These are phyloP conservation scores for Pseudonitzschia delicatissima DNA, from an alignment of 108 stramenopile species.

Conservation along the genomic window DNA sequence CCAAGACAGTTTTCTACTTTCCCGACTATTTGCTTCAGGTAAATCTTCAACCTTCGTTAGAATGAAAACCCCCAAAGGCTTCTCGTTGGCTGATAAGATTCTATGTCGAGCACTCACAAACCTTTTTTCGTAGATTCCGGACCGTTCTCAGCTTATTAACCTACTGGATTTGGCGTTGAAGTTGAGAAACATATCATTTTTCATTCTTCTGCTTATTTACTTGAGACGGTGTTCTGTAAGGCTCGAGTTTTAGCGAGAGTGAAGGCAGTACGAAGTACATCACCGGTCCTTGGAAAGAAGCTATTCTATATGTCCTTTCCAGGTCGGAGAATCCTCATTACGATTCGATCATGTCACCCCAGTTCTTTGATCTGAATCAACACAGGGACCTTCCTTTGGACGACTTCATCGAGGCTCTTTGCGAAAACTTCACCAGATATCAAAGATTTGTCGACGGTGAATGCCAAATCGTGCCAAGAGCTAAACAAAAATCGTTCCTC, in stretches of 20 bases:
- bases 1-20: slow-evolving; percentile 32
- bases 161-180: slow-evolving; percentile 25
- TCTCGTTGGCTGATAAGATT: not conserved
- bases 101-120: not conserved
- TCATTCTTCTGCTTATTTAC: slow-evolving; percentile 28
- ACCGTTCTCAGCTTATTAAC: slow-evolving; percentile 31
- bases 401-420: slow-evolving; percentile 23
- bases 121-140: slow-evolving; percentile 5
- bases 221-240: slow-evolving; percentile 23
- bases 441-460: slow-evolving; percentile 29
- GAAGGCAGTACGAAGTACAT: slow-evolving; percentile 20
- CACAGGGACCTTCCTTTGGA: slow-evolving; percentile 19
- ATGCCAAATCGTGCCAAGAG: slow-evolving; percentile 26
- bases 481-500: slow-evolving; percentile 30
- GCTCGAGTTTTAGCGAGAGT: slow-evolving; percentile 25
- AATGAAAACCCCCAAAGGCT: no score
- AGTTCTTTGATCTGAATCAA: slow-evolving; percentile 33
- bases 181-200: slow-evolving; percentile 32
- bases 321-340: slow-evolving; percentile 20
- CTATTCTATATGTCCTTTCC: slow-evolving; percentile 28
- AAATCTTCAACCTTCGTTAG: not conserved
- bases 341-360: slow-evolving; percentile 22
- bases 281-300: slow-evolving; percentile 31
- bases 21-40: slow-evolving; percentile 37
- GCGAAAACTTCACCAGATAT: slow-evolving; percentile 26